Percentiles rank a stretch among this genome's conserved stretches.
phyloP scores from a whole-genome alignment of 306 rosid species.

The Citrullus amarus region DNA sequence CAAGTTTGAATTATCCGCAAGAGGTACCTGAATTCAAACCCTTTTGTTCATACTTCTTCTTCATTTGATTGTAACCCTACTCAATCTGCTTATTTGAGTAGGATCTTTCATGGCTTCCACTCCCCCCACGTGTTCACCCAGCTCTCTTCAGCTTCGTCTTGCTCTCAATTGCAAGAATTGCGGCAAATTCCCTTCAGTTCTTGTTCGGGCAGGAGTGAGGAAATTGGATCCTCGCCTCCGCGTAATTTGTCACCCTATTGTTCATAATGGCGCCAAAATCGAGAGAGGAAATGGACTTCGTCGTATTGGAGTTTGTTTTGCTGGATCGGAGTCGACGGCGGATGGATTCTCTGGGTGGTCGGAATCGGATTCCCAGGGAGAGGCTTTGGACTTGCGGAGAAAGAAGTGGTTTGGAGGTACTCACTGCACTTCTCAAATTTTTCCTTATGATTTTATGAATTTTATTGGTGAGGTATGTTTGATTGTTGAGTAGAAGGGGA shows the following conservation, averaged over 20 bases:
- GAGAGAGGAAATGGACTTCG: slow-evolving; percentile 16
- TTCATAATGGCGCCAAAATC: slow-evolving; percentile 13
- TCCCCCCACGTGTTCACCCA: slow-evolving; percentile 54
- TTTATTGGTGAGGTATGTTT: background rate
- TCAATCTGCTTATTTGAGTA: background rate
- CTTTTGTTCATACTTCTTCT: background rate
- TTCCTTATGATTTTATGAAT: background rate
- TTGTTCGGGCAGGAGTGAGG: slow-evolving; percentile 23
- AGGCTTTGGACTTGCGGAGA: slow-evolving; percentile 20
- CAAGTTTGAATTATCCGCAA: background rate
- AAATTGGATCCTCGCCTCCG: slow-evolving; percentile 33
- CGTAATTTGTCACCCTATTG: slow-evolving; percentile 20
- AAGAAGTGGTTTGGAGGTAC: slow-evolving; percentile 53
- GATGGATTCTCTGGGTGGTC: slow-evolving; percentile 88
- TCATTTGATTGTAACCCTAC: background rate
- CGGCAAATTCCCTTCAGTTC: slow-evolving; percentile 24
- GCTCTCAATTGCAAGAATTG: slow-evolving; percentile 36
- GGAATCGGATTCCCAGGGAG: slow-evolving; percentile 25
- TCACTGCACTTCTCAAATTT: slow-evolving; percentile 17
- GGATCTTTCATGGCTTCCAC: slow-evolving; percentile 39
- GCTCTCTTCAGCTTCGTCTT: slow-evolving; percentile 84
- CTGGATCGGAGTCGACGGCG: slow-evolving; percentile 20
- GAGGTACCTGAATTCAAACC: background rate
- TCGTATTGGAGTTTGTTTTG: slow-evolving; percentile 18
- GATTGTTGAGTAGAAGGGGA: background rate